phyloP scores from a whole-genome alignment of 202 grass and related monocot species.

The Carex arenaria region DNA sequence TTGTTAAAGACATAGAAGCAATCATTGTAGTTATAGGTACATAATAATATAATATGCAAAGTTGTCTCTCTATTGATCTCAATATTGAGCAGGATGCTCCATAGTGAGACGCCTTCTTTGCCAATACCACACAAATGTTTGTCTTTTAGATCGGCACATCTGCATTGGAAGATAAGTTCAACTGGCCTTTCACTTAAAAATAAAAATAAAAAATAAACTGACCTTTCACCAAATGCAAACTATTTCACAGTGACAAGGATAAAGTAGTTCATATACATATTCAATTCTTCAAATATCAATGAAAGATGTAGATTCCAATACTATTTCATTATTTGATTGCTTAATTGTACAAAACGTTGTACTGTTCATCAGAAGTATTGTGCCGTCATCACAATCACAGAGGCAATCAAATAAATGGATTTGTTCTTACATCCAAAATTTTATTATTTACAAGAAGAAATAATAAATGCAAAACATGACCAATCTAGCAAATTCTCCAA shows the following conservation, averaged over 20 bases:
- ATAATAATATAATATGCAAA: background rate
- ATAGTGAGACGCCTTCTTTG: background rate
- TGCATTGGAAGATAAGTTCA: slow-evolving; percentile 1
- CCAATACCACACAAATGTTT: background rate
- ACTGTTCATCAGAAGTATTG: background rate
- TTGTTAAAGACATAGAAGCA: slow-evolving; percentile 1
- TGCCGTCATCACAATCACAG: too few relatives aligned
- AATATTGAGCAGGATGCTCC: background rate
- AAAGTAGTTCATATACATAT: background rate
- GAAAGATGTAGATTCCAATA: background rate
- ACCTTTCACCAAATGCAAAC: background rate
- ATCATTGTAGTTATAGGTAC: slow-evolving; percentile 5
- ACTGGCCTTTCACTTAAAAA: background rate
- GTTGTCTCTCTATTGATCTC: background rate
- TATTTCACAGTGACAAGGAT: background rate
- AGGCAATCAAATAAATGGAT: background rate
- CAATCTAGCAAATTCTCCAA: background rate
- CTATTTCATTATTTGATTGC: background rate
- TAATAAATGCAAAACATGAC: background rate
- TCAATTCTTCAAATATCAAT: background rate
- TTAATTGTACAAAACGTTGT: background rate
- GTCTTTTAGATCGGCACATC: background rate
- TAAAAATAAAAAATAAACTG: background rate
- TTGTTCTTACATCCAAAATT: slow-evolving; percentile 2
- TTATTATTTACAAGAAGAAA: slow-evolving; percentile 4